These are phyloP conservation scores for Ascocoryne sarcoides DNA, from an alignment of 2,329 filamentous ascomycete genomes.

Conservation along the genomic window DNA sequence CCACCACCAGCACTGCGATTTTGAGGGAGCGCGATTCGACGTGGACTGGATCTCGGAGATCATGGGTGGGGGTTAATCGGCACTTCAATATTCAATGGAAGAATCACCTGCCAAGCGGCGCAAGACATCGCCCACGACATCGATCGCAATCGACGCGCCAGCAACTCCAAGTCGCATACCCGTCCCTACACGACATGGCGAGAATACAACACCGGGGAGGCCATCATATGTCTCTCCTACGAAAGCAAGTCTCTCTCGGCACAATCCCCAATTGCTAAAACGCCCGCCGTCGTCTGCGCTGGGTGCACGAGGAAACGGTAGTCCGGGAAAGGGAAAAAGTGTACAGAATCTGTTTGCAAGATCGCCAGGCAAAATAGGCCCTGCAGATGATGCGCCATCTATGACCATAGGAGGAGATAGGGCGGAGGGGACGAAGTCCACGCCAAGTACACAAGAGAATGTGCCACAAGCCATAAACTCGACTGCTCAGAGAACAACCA, in stretches of 20 bases:
- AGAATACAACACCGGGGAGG: conserved; percentile 29
- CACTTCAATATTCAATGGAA: conserved; percentile 34
- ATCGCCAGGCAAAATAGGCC: conserved; percentile 13
- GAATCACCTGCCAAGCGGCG: conserved; percentile 54
- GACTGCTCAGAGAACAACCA: conserved; percentile 2
- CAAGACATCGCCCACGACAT: conserved; percentile 49
- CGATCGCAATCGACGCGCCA: conserved; percentile 34
- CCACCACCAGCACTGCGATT: too few species aligned
- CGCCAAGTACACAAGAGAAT: conserved; percentile 13
- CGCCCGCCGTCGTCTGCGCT: conserved; percentile 29
- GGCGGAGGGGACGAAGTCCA: conserved; percentile 7
- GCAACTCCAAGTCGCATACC: conserved; percentile 31
- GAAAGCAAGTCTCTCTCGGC: conserved; percentile 51
- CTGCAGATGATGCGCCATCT: conserved; percentile 1
- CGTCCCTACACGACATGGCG: conserved; percentile 15
- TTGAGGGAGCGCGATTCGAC: too few species aligned
- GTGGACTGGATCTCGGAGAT: too few species aligned
- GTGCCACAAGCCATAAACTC: conserved; percentile 2
- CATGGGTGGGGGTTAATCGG: neutral
- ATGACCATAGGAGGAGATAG: conserved; percentile 4
- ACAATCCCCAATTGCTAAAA: conserved; percentile 49
- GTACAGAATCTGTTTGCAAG: conserved; percentile 23
- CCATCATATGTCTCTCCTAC: conserved; percentile 61
- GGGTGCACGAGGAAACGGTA: conserved; percentile 30
- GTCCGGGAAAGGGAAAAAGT: conserved; percentile 22